These are phyloP conservation scores for Dactylonectria macrodidyma DNA, from an alignment of 2,329 filamentous ascomycete species.

Conservation along the genomic window DNA sequence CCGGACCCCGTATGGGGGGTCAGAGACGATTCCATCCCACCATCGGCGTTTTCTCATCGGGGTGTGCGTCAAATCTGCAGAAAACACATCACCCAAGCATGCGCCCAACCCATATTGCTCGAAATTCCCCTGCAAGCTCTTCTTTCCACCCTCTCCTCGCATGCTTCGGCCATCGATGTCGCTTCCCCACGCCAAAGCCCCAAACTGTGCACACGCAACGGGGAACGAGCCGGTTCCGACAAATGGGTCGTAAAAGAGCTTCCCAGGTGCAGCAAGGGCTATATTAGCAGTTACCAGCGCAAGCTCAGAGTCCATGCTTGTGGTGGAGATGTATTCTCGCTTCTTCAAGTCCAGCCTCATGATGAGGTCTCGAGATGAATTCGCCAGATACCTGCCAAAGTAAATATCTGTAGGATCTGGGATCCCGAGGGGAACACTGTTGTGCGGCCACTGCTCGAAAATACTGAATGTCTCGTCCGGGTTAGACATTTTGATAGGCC, in stretches of 20 bases:
- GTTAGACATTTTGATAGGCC: slow-evolving; percentile 82
- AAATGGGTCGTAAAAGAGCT: slow-evolving; percentile 94
- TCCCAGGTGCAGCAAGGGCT: slow-evolving; percentile 84
- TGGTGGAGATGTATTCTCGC: slow-evolving; percentile 92
- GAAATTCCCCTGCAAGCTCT: slow-evolving; percentile 79
- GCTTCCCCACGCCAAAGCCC: slow-evolving; percentile 85
- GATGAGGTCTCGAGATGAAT: slow-evolving; percentile 77
- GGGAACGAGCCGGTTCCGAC: slow-evolving; percentile 96
- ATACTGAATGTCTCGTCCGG: slow-evolving; percentile 84
- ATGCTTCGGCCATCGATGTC: slow-evolving; percentile 96
- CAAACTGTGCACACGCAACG: slow-evolving; percentile 91
- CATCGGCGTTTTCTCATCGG: slow-evolving; percentile 74
- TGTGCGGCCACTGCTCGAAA: slow-evolving; percentile 83
- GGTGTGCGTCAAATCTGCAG: slow-evolving; percentile 89
- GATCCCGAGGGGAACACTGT: slow-evolving; percentile 63
- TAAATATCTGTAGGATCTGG: slow-evolving; percentile 73
- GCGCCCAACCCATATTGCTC: slow-evolving; percentile 81
- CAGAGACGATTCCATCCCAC: slow-evolving; percentile 93
- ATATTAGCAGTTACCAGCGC: slow-evolving; percentile 94
- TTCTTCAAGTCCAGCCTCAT: slow-evolving; percentile 92
- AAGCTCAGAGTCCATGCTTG: slow-evolving; percentile 96
- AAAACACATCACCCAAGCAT: slow-evolving; percentile 82
- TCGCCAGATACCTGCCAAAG: slow-evolving; percentile 80
- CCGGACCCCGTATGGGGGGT: slow-evolving; percentile 95
- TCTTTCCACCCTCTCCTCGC: slow-evolving; percentile 74